A percentile compares a stretch with the other conserved stretches of the same genome.
These are phyloP conservation scores for Sextonia rubra DNA, from an alignment of 164 flowering plant genomes.

Conservation along the genomic window DNA sequence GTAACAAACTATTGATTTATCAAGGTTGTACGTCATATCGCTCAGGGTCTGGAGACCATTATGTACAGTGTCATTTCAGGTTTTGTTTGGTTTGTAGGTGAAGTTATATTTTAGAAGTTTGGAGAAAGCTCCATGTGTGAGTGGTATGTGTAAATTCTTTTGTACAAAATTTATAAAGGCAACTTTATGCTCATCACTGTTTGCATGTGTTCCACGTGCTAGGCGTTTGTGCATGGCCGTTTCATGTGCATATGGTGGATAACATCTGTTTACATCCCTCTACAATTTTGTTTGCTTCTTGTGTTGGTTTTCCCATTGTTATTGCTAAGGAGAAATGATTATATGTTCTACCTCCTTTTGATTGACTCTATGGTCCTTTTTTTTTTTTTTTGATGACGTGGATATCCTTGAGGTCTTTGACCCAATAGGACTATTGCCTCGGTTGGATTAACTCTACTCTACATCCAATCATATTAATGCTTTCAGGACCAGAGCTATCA, in stretches of 20 bases:
- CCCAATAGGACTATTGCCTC: no score
- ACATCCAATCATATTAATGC: background rate
- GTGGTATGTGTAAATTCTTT: no score
- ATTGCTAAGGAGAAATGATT: background rate
- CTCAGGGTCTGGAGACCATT: background rate
- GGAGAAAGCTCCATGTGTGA: background rate
- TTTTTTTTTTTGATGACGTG: no score
- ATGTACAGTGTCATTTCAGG: background rate
- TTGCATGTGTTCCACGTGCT: background rate
- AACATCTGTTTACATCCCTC: background rate
- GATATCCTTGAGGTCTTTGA: no score
- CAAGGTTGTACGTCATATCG: background rate
- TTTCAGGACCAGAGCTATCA: conserved; percentile 47
- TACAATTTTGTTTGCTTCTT: background rate
- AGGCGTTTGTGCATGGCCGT: background rate
- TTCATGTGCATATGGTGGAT: background rate
- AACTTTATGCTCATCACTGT: no score
- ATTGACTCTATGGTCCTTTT: background rate
- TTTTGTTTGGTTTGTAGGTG: background rate
- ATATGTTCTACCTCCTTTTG: background rate
- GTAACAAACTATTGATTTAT: background rate
- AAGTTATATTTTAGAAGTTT: background rate
- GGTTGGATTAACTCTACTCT: no score
- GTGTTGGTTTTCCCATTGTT: background rate
- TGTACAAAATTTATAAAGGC: no score